phyloP scores from a whole-genome alignment of 2,329 filamentous ascomycete species.

The Aphanocladium album region DNA sequence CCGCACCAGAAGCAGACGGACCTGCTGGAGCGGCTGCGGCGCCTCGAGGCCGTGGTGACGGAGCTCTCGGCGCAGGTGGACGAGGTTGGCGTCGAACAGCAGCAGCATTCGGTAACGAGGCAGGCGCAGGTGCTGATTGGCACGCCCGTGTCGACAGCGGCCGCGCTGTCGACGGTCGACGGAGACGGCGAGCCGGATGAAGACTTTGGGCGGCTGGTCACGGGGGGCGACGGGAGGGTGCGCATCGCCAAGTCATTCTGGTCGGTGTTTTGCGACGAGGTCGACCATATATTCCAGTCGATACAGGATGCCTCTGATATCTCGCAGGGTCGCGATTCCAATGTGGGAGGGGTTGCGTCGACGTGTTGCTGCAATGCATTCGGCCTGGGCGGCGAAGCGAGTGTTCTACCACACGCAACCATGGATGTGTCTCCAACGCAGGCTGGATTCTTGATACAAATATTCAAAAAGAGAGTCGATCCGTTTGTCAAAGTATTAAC shows the following conservation, averaged over 20 bases:
- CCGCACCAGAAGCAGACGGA: slow-evolving; percentile 27
- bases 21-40: slow-evolving; percentile 23
- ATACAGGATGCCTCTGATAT: slow-evolving; percentile 22
- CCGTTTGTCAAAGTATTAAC: slow-evolving; percentile 28
- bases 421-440: slow-evolving; percentile 1
- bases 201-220: slow-evolving; percentile 26
- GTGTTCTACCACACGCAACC: not conserved
- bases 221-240: slow-evolving; percentile 21
- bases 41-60: slow-evolving; percentile 27
- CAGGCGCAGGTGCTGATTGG: not conserved
- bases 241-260: slow-evolving; percentile 28
- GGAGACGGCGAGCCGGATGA: slow-evolving; percentile 21
- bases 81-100: slow-evolving; percentile 16
- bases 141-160: not conserved
- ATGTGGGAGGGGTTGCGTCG: not conserved
- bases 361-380: not conserved
- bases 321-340: not conserved
- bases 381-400: not conserved
- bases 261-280: slow-evolving; percentile 28
- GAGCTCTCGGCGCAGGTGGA: slow-evolving; percentile 27
- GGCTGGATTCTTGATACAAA: slow-evolving; percentile 19
- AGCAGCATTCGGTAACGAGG: too few species aligned
- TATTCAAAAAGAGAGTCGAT: slow-evolving; percentile 25
- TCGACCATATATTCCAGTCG: slow-evolving; percentile 26
- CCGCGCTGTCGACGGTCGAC: not conserved